Conservation (phyloP, 73 alveolate species). For the Symbiodinium natans region DNA sequence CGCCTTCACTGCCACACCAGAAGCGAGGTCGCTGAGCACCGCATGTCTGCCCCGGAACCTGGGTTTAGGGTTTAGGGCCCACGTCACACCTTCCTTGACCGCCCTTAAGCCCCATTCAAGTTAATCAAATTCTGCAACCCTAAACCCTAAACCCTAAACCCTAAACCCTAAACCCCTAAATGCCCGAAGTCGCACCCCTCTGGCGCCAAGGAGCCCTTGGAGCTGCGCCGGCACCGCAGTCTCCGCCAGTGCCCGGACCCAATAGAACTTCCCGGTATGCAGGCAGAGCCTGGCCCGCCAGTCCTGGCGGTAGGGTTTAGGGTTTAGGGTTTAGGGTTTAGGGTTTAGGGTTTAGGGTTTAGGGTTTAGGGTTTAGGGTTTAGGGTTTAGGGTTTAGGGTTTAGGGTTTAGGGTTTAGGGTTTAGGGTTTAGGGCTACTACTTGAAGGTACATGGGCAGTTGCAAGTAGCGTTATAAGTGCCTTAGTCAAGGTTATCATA, state of each 20-base stretch:
- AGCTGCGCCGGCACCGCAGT: background rate
- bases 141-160: background rate
- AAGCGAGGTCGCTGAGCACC: background rate
- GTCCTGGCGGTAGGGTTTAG: background rate
- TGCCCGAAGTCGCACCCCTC: background rate
- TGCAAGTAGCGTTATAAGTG: too few species aligned
- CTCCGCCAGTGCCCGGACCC: background rate
- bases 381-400: too few species aligned
- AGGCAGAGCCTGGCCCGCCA: background rate
- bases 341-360: too few species aligned
- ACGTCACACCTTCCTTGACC: too few species aligned
- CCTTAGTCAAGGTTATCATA: too few species aligned
- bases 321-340: too few species aligned
- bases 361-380: too few species aligned
- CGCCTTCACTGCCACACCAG: background rate
- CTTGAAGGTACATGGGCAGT: too few species aligned
- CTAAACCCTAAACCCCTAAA: background rate
- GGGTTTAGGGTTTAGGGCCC: too few species aligned
- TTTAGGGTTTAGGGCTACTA: too few species aligned
- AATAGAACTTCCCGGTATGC: background rate
- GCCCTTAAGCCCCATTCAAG: too few species aligned
- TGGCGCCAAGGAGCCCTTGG: background rate
- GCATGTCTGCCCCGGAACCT: background rate
- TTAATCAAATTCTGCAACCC: background rate
- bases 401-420: too few species aligned